Base-by-base conservation (phyloP, 352 stramenopile species). In the Phytophthora capsici region DNA sequence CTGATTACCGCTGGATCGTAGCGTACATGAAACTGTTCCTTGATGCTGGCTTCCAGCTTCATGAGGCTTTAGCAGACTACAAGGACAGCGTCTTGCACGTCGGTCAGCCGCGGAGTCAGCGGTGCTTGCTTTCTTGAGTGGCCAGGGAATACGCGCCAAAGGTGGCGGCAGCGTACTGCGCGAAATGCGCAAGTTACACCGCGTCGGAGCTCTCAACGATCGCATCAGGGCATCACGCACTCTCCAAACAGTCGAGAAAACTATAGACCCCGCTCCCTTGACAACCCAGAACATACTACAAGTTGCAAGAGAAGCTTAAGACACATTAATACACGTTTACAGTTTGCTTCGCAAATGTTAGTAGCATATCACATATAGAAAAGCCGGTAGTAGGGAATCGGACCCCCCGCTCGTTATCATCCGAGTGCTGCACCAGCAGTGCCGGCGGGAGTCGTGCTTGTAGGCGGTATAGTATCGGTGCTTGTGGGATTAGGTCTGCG, bases 1-100 rank as follows among this genome's bases (percentile, higher is more conserved):
- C 54, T 0, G 66, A 74, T 2, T 58, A 32, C 3, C 55, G 56
- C 40, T 20, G 43, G 20, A 16, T 69, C 23, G 59, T 66, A 6
- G 54, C 59, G 12, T 63, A 63, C 40, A 69, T 66, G 44, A 65
- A 63, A 44, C 19, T 66, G 0, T 69, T 66, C 28, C 17, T 73
- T n/a, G 43, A 57, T 13, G 53, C 36, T 6, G 57, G 64, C 2
- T 68, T 63, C 38, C 17, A n/a, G 22, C 53, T 73, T 7, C 38
- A 34, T 16, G 0, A 8, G 0, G 37, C 22, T 1, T 36, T 25
- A 17, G 25, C 19, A 5, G 25, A 58, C 26, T 63, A 55, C 46
- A 60, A 53, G 13, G 51, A 63, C 51, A 7, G 19, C 28, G 60
- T 62, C 46, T 44, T 68, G 19, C 2, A 47, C 1, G 4, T 22